phyloP scores from a whole-genome alignment of 257 asterid genomes.

The Nicotiana sylvestris region DNA sequence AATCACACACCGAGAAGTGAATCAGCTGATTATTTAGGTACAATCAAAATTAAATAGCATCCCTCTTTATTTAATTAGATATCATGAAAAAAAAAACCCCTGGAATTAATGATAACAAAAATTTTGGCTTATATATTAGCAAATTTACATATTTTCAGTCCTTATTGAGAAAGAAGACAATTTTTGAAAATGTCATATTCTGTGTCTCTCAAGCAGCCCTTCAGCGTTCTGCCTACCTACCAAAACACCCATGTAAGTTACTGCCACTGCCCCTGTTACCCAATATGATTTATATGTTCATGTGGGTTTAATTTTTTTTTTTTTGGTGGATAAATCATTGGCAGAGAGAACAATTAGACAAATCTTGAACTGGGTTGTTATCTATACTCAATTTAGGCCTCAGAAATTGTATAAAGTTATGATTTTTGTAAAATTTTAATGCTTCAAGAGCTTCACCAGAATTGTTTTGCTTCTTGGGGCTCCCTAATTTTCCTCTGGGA shows the following conservation, averaged over 20 bases:
- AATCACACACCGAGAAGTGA: too few relatives aligned
- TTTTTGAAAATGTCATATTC: slow-evolving; percentile 39
- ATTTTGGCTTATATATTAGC: background rate
- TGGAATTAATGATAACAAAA: too few relatives aligned
- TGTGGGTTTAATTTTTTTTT: background rate
- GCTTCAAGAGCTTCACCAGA: background rate
- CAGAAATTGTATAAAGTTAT: background rate
- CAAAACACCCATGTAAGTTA: slow-evolving; percentile 40
- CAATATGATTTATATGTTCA: background rate
- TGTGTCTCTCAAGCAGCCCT: slow-evolving; percentile 38
- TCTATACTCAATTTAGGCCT: background rate
- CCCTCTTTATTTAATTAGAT: too few relatives aligned
- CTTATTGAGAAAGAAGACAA: background rate
- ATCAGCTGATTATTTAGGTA: too few relatives aligned
- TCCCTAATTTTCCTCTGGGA: background rate
- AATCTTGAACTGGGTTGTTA: background rate
- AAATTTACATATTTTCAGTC: background rate
- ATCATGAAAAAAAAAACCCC: too few relatives aligned
- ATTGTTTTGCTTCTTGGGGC: background rate
- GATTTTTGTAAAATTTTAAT: background rate
- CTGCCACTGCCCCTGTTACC: background rate
- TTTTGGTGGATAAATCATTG: background rate
- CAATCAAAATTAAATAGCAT: too few relatives aligned
- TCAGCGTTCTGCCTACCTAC: slow-evolving; percentile 18
- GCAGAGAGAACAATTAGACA: background rate